A percentile compares a stretch with the other conserved stretches of the same genome.
phyloP scores from a whole-genome alignment of 2,329 filamentous ascomycete species.

The Stagonosporopsis cucurbitacearum region DNA sequence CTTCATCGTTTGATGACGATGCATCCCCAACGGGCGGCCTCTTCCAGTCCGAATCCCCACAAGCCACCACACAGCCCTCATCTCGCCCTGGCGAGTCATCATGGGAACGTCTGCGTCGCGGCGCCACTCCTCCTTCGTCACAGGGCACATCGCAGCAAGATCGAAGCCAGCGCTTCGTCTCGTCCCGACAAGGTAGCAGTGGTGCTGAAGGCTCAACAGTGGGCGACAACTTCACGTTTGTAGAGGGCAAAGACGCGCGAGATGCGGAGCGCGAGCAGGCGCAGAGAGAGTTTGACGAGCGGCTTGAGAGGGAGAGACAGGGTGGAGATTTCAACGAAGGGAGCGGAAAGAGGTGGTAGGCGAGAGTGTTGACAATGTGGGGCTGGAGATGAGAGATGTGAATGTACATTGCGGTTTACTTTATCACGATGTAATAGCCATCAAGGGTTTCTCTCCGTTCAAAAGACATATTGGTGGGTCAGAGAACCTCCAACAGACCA shows the following conservation, averaged over 20 bases:
- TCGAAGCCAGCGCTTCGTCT: conserved; percentile 22
- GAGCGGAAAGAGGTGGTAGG: conserved; percentile 42
- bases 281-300: conserved; percentile 58
- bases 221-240: conserved; percentile 56
- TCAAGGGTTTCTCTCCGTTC: background rate
- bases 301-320: conserved; percentile 57
- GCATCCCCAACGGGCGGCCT: conserved; percentile 48
- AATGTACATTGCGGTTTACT: background rate
- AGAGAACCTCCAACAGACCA: background rate
- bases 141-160: conserved; percentile 20
- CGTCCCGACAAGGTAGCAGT: conserved; percentile 26
- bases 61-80: conserved; percentile 20
- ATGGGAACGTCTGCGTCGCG: conserved; percentile 54
- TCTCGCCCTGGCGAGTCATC: conserved; percentile 45
- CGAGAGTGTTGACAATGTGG: background rate
- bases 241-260: conserved; percentile 51
- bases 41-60: conserved; percentile 40
- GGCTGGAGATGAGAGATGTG: background rate
- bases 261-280: conserved; percentile 53
- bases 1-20: conserved; percentile 38
- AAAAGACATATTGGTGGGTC: background rate
- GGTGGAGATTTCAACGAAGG: conserved; percentile 51
- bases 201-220: conserved; percentile 41
- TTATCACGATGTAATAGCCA: background rate
- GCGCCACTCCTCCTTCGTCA: conserved; percentile 27